Evolutionary conservation across 345 rosid species (phyloP).

Genomic region (Linum tenue): DNA sequence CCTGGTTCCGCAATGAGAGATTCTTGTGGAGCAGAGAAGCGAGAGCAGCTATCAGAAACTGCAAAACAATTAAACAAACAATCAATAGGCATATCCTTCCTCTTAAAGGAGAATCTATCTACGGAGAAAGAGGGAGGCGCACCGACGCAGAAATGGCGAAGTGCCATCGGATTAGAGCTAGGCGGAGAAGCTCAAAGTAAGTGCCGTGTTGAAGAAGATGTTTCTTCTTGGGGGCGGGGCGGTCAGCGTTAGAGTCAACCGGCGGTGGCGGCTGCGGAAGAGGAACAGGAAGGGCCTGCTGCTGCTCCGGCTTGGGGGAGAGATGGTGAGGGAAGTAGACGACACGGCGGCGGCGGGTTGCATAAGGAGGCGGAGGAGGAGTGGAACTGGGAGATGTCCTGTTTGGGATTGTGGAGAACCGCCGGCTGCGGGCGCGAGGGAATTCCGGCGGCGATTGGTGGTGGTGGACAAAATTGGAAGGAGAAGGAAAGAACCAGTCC

Average conservation of each 20-base stretch:
- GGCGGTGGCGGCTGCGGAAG: conserved; percentile 13
- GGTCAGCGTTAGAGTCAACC: conserved; percentile 3
- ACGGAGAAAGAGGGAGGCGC: not conserved
- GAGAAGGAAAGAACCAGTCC: conserved; percentile 68
- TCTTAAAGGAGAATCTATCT: not conserved
- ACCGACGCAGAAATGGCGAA: conserved; percentile 37
- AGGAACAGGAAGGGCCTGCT: conserved; percentile 4
- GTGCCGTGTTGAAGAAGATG: conserved; percentile 2
- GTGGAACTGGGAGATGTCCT: conserved; percentile 18
- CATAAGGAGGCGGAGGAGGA: conserved; percentile 17
- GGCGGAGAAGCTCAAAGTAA: conserved; percentile 10
- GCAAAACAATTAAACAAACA: conserved; percentile 15
- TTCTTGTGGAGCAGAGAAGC: conserved; percentile 48
- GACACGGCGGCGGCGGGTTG: conserved; percentile 26
- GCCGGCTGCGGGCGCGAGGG: conserved; percentile 30
- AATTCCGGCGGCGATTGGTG: conserved; percentile 12
- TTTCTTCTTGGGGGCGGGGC: conserved; percentile 9
- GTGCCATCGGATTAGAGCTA: conserved; percentile 35
- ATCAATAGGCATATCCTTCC: not conserved
- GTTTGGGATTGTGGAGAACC: conserved; percentile 30
- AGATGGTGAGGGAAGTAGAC: conserved; percentile 16
- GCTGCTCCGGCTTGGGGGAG: conserved; percentile 11
- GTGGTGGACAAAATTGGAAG: conserved; percentile 33
- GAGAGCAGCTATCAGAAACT: conserved; percentile 40
- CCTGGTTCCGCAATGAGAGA: conserved; percentile 39